phyloP scores from a whole-genome alignment of 305 asterid species.

The Solanum hybrid region DNA sequence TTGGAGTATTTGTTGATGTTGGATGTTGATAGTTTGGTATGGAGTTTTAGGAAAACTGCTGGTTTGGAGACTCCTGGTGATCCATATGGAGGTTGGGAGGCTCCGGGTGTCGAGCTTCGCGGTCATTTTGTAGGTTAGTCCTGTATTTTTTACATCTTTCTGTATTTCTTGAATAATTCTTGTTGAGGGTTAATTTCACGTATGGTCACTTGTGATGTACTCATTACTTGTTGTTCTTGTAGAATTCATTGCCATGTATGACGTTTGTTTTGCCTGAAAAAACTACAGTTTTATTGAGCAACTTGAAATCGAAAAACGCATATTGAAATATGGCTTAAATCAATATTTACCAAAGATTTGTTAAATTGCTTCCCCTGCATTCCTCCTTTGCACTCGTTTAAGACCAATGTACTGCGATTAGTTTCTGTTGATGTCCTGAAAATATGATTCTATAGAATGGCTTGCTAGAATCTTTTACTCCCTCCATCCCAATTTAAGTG shows the following conservation, averaged over 20 bases:
- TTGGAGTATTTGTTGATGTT: slow-evolving; percentile 67
- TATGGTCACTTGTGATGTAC: not conserved
- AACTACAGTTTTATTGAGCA: not conserved
- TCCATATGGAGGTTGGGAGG: slow-evolving; percentile 94
- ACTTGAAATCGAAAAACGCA: not conserved
- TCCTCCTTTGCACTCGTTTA: not conserved
- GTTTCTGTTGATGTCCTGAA: not conserved
- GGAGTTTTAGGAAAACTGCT: slow-evolving; percentile 83
- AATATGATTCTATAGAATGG: not conserved
- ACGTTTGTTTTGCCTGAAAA: not conserved
- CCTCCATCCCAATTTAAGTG: not conserved
- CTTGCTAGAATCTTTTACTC: not conserved
- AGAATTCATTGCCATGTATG: not conserved
- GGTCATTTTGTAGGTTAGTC: slow-evolving; percentile 92
- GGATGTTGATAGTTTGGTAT: slow-evolving; percentile 67
- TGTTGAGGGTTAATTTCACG: not conserved
- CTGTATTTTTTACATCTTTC: not conserved
- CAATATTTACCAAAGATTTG: not conserved
- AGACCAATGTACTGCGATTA: not conserved
- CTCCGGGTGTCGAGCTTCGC: slow-evolving; percentile 46
- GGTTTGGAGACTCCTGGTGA: slow-evolving; percentile 49
- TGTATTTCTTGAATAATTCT: not conserved
- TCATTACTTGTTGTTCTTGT: not conserved
- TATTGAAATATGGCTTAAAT: not conserved
- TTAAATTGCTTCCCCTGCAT: not conserved